These are phyloP conservation scores for Trichophyton rubrum DNA, from an alignment of 2,329 filamentous ascomycete species.

Conservation along the genomic window DNA sequence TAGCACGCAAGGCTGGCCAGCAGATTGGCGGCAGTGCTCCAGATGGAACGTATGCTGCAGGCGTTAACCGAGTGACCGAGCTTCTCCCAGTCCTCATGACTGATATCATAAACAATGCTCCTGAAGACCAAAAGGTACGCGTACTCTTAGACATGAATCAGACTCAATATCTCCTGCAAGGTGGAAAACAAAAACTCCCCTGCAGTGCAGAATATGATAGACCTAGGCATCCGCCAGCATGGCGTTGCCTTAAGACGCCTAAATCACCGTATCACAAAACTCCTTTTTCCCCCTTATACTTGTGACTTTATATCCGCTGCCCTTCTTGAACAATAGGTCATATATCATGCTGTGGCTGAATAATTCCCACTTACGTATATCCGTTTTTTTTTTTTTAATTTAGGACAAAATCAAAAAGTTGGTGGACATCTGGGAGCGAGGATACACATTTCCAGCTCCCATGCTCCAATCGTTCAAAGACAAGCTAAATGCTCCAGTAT, in stretches of 20 bases:
- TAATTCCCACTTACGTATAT: conserved; percentile 39
- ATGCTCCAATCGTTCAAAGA: conserved; percentile 77
- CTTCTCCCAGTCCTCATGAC: conserved; percentile 87
- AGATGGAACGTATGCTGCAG: conserved; percentile 87
- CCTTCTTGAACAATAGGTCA: conserved; percentile 4
- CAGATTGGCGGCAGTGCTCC: conserved; percentile 65
- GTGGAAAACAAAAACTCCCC: not conserved
- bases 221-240: not conserved
- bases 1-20: conserved; percentile 77
- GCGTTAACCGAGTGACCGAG: conserved; percentile 92
- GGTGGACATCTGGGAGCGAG: conserved; percentile 95
- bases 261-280: conserved; percentile 8
- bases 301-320: conserved; percentile 8
- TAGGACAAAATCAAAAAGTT: conserved; percentile 95
- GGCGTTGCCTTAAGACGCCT: conserved; percentile 8
- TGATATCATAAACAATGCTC: conserved; percentile 80
- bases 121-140: conserved; percentile 94
- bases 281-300: conserved; percentile 1
- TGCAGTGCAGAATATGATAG: conserved; percentile 3
- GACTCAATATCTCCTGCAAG: conserved; percentile 6
- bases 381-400: conserved; percentile 31
- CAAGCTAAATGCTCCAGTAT: conserved; percentile 52
- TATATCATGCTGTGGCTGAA: conserved; percentile 19
- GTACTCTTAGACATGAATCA: conserved; percentile 15
- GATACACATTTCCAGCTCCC: conserved; percentile 69